Evolutionary conservation across 495 filamentous ascomycete species (phyloP).

Genomic region (Xylaria bambusicola): DNA sequence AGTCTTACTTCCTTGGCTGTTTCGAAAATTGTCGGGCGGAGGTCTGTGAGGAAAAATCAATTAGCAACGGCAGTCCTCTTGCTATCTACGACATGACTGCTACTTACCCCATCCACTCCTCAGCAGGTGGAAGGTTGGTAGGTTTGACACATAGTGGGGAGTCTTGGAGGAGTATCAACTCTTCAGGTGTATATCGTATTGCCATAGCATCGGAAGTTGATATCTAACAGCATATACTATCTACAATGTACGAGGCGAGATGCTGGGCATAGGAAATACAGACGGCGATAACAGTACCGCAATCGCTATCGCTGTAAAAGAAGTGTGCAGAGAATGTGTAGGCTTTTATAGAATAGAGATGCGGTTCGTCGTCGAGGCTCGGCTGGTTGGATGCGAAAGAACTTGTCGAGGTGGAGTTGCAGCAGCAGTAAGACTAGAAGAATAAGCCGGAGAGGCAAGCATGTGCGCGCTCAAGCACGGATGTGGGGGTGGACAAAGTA

Average conservation of each 20-base stretch:
- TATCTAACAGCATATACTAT: constrained; percentile 26
- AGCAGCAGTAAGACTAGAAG: background rate
- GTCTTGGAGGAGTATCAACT: constrained; percentile 72
- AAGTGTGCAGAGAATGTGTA: background rate
- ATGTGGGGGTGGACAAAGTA: too few relatives aligned
- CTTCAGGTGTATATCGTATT: constrained; percentile 72
- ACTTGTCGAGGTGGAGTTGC: background rate
- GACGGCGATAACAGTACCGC: background rate
- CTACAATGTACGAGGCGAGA: constrained; percentile 15
- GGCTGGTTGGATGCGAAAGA: background rate
- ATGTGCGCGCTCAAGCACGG: too few relatives aligned
- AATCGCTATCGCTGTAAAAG: background rate
- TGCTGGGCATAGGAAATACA: constrained; percentile 8
- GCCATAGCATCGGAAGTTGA: constrained; percentile 43
- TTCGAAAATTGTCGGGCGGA: constrained; percentile 46
- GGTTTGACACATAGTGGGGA: constrained; percentile 89
- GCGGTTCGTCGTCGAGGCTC: background rate
- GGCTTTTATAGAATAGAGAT: background rate
- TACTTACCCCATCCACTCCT: constrained; percentile 98
- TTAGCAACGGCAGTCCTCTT: constrained; percentile 21
- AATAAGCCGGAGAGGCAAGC: background rate
- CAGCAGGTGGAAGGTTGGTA: constrained; percentile 74
- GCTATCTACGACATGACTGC: background rate
- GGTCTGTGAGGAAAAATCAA: constrained; percentile 34
- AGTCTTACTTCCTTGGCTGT: constrained; percentile 38